These are phyloP conservation scores for Ogataea ramenticola DNA, from an alignment of 805 yeast species.

Conservation along the genomic window DNA sequence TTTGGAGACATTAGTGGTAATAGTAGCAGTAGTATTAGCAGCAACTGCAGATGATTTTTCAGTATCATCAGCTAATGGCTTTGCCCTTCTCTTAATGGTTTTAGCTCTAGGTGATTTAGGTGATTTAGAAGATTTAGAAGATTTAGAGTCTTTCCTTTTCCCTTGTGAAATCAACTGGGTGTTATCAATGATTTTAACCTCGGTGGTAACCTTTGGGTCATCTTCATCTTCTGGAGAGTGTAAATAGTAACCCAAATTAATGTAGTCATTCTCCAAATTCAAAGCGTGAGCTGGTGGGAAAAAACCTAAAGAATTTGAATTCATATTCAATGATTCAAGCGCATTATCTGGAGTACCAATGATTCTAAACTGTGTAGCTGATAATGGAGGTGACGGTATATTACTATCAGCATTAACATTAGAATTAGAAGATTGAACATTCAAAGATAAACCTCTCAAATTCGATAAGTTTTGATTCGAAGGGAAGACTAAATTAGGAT, in stretches of 20 bases:
- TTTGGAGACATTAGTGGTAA: too few species aligned
- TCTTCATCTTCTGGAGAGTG: neutral
- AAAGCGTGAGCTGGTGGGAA: neutral
- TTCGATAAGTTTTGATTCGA: neutral
- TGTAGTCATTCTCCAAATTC: neutral
- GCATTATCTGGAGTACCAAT: neutral
- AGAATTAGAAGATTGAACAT: too few species aligned
- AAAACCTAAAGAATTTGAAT: neutral
- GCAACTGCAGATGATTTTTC: too few species aligned
- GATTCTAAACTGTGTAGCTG: neutral
- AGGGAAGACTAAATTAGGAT: neutral
- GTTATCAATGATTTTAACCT: too few species aligned
- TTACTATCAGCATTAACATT: neutral
- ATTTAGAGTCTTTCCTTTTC: too few species aligned
- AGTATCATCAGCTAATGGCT: too few species aligned
- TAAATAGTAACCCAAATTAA: neutral
- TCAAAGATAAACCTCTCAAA: neutral
- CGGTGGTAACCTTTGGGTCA: too few species aligned
- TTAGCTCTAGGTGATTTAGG: too few species aligned
- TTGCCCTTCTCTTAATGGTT: too few species aligned
- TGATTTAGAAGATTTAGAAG: too few species aligned
- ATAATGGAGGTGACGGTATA: neutral
- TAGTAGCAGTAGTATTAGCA: too few species aligned
- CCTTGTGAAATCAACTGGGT: too few species aligned
- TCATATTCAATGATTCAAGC: neutral